Percentiles rank a stretch among this genome's conserved stretches.
Conservation (phyloP, 306 rosid species). For the Fragaria ananassa region DNA sequence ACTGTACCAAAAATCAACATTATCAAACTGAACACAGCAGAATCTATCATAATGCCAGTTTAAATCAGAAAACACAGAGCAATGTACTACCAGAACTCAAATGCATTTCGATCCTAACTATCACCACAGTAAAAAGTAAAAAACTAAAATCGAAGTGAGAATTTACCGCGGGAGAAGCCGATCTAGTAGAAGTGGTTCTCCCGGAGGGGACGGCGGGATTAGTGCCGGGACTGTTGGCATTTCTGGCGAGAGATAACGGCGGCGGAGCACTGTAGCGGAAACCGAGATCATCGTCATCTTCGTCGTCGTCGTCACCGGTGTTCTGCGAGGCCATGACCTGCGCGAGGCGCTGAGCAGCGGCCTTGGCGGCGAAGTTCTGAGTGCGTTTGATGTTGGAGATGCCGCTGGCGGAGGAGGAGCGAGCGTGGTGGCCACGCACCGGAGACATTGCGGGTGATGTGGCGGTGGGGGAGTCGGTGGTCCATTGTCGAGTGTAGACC, state of each 20-base stretch:
- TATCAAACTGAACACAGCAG: not conserved
- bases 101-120: conserved; percentile 1
- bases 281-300: conserved; percentile 74
- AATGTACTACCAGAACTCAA: conserved; percentile 1
- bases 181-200: conserved; percentile 38
- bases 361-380: conserved; percentile 94
- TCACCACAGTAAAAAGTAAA: not conserved
- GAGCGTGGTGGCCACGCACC: conserved; percentile 60
- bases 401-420: conserved; percentile 77
- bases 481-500: conserved; percentile 46
- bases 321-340: conserved; percentile 98
- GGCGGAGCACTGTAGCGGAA: conserved; percentile 96
- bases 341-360: conserved; percentile 97
- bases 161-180: conserved; percentile 68
- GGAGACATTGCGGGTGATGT: conserved; percentile 57
- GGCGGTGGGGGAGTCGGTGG: conserved; percentile 43
- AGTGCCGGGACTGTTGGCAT: conserved; percentile 22
- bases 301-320: conserved; percentile 51
- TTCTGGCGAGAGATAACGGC: conserved; percentile 63
- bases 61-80: conserved; percentile 1
- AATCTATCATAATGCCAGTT: not conserved
- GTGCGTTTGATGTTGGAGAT: conserved; percentile 79
- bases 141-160: not conserved
- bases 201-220: conserved; percentile 36
- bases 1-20: not conserved